Base-by-base conservation (phyloP, 2,329 filamentous ascomycete species). In the Pestalotiopsis fici region DNA sequence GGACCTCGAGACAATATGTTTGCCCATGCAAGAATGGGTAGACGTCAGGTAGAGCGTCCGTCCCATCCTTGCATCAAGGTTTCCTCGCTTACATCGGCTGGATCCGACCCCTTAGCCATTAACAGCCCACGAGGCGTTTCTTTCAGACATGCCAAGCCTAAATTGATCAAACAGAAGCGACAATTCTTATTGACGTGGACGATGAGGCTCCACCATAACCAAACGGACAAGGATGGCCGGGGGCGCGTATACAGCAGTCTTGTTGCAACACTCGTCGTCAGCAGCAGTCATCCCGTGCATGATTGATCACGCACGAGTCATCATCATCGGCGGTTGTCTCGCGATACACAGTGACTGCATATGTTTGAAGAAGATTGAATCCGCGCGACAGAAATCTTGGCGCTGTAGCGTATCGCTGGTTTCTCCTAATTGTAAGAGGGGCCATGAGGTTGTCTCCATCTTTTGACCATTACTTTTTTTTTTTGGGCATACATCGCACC, bases 81-180 rank as follows among this genome's bases (percentile, higher is more conserved):
- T 31, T 15, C 59, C 37, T 62, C 39, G 39, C 35, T 50, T 50
- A n/a, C 59, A 15, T 62, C 59, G 59, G 59, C 25, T 25, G 35
- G n/a, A 62, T 23, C 59, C 59, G 59, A 62, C 39, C 59, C 35
- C 59, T 62, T 23, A 43, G 15, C 23, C 59, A 37, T 62, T 18
- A 62, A 62, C 59, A 62, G 59, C 59, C 37, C 39, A 62, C 25
- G 21, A 12, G 39, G 59, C 21, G 35, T 47, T 62, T 62, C 23
- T 7, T 50, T 28, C 35, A 25, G 31, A 62, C 59, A 43, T 62
- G 59, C 59, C 59, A 62, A 62, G 59, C 43, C 21, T 15, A 28
- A 47, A 50, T 50, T 28, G 35, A 62, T 62, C 21, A 43, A 62
- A 43, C 11, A 62, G 35, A 62, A 57, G 55, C 21, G 43, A 50